phyloP scores from a whole-genome alignment of 2,329 filamentous ascomycete genomes.

The Sarocladium kiliense region DNA sequence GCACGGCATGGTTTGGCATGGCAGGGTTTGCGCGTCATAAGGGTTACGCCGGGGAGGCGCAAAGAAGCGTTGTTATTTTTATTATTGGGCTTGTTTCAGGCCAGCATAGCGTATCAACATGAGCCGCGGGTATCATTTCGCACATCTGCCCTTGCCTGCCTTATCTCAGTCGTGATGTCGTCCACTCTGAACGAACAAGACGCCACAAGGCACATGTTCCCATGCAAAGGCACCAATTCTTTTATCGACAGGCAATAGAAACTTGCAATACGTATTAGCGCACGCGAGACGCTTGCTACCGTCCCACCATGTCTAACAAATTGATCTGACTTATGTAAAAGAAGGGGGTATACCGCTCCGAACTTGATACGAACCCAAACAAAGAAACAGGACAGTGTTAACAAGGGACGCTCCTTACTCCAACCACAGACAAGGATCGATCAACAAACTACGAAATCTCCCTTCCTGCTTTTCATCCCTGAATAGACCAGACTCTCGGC shows the following conservation, averaged over 20 bases:
- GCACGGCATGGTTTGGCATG: background rate
- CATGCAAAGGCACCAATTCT: too few relatives aligned
- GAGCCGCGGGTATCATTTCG: background rate
- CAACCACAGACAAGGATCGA: background rate
- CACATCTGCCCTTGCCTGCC: background rate
- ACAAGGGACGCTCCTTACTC: constrained; percentile 14
- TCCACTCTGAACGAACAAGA: too few relatives aligned
- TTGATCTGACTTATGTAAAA: background rate
- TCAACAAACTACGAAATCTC: too few relatives aligned
- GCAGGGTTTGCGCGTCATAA: background rate
- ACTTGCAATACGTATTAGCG: too few relatives aligned
- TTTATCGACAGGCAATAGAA: too few relatives aligned
- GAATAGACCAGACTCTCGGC: too few relatives aligned
- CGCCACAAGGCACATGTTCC: too few relatives aligned
- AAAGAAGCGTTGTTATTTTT: background rate
- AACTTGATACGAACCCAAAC: background rate
- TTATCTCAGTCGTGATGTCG: too few relatives aligned
- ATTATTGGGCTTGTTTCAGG: constrained; percentile 14
- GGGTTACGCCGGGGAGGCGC: background rate
- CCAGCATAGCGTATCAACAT: constrained; percentile 15
- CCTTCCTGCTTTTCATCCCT: too few relatives aligned
- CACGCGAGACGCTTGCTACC: too few relatives aligned
- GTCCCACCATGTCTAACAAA: background rate
- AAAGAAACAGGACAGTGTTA: background rate
- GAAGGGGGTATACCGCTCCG: background rate